Evolutionary conservation across 805 yeast genomes (phyloP), one percentile per base, ranked within the genome.

Genomic region (Pichia pseudocactophila): DNA sequence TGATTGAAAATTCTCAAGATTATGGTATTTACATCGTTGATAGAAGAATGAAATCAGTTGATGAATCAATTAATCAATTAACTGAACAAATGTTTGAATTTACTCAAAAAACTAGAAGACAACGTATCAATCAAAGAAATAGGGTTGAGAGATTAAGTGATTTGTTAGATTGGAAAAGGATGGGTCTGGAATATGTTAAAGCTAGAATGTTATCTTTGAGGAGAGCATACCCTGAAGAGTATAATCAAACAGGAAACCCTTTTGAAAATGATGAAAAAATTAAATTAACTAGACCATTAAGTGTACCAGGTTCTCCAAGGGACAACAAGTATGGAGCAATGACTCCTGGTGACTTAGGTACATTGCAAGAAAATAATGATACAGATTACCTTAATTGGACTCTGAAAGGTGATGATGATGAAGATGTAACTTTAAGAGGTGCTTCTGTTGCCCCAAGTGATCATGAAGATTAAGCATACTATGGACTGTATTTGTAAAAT

Each of bases 261-360:
- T 64, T 64, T 42, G 71, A 64, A 30, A 45, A 47, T 7, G 48
- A 51, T 28, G 64, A 70, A 39, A 71, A 70, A 52, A 60, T 80
- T 54, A 90, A 89, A 63, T 76, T 90, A 46, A 78, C 96, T 7
- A 75, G 96, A 57, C 97, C 97, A 15, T 69, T 90, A 50, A 82
- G 95, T 47, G 97, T 86, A n/a, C 97, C 97, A 1, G 97, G 97
- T 2, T 89, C 97, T 6, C 97, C 98, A 47, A 71, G 89, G 44
- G 86, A 78, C 48, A 70, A 71, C 54, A 63, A 79, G 1, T 54
- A 53, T 35, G 62, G 59, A 15, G 68, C 80, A 52, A 90, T 88
- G 96, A 90, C 98, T 2, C 98, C 98, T 0, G 98, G 98, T 32
- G 98, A 90, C 61, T 73, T 90, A 49, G 98, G 97, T n/a, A 81